phyloP scores from a whole-genome alignment of 1,139 yeast genomes.

The Candida frijolesensis region DNA sequence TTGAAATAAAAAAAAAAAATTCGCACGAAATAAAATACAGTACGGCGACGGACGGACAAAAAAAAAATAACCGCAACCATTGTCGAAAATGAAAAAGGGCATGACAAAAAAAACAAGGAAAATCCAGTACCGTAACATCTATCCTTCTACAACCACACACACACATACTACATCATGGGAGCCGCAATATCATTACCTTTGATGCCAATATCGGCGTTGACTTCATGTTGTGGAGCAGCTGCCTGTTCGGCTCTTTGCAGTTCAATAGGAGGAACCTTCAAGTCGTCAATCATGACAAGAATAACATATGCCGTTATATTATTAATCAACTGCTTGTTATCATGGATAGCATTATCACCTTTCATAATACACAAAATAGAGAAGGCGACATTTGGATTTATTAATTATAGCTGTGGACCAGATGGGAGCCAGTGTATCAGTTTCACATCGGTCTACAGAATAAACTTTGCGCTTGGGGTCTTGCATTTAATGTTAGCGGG shows the following conservation, averaged over 20 bases:
- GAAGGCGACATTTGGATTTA: conserved; percentile 67
- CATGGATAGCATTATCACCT: conserved; percentile 91
- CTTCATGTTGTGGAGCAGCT: conserved; percentile 87
- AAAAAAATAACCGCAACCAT: not conserved
- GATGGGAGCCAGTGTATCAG: conserved; percentile 88
- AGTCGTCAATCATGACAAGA: conserved; percentile 69
- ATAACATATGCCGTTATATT: conserved; percentile 82
- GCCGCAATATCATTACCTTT: conserved; percentile 76
- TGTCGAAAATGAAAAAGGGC: not conserved
- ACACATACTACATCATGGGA: conserved; percentile 58
- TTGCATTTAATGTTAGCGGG: conserved; percentile 75
- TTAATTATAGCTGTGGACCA: conserved; percentile 63
- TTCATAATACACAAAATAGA: conserved; percentile 78
- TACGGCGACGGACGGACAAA: not conserved
- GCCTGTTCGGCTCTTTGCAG: conserved; percentile 70
- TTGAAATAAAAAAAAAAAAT: conserved; percentile 2
- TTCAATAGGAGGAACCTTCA: conserved; percentile 61
- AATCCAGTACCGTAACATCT: not conserved
- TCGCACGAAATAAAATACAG: not conserved
- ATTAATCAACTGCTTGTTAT: conserved; percentile 72
- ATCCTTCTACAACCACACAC: not conserved
- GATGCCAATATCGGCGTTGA: conserved; percentile 60
- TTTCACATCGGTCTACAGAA: conserved; percentile 88
- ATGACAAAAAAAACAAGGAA: not conserved
- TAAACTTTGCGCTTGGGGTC: conserved; percentile 84